Evolutionary conservation across 139 green algal species (phyloP).

Genomic region (Coelastrella sp.): DNA sequence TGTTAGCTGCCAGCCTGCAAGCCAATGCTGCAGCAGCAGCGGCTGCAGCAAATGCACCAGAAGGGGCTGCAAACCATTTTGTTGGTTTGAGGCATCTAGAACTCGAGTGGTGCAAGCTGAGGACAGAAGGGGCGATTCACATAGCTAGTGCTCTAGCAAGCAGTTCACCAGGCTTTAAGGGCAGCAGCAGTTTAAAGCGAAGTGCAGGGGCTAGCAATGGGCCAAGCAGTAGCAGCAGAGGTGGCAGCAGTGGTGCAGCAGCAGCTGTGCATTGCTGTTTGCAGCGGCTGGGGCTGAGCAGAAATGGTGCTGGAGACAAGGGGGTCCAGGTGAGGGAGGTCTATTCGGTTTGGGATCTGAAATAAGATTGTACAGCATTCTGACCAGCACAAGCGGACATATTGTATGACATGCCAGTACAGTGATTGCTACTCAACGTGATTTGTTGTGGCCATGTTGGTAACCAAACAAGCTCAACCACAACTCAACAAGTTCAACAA

Average conservation of each 20-base stretch:
- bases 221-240: neutral
- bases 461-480: no score
- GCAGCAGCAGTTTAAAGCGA: neutral
- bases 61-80: neutral
- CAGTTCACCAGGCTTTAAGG: neutral
- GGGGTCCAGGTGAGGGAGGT: slow-evolving; percentile 18
- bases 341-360: neutral
- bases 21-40: slow-evolving; percentile 39
- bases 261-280: neutral
- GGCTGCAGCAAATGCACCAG: neutral
- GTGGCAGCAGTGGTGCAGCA: neutral
- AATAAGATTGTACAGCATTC: no score
- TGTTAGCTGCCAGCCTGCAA: slow-evolving; percentile 19
- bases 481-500: no score
- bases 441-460: no score
- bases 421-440: no score
- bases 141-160: neutral
- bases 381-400: no score
- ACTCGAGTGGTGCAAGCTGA: slow-evolving; percentile 38
- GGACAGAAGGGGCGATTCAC: neutral
- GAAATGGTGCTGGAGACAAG: slow-evolving; percentile 37
- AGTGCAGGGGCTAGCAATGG: neutral
- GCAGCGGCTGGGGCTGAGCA: slow-evolving; percentile 19
- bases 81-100: neutral
- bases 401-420: no score